phyloP scores from a whole-genome alignment of 2,329 filamentous ascomycete species.

The Mycosphaerella sp. region DNA sequence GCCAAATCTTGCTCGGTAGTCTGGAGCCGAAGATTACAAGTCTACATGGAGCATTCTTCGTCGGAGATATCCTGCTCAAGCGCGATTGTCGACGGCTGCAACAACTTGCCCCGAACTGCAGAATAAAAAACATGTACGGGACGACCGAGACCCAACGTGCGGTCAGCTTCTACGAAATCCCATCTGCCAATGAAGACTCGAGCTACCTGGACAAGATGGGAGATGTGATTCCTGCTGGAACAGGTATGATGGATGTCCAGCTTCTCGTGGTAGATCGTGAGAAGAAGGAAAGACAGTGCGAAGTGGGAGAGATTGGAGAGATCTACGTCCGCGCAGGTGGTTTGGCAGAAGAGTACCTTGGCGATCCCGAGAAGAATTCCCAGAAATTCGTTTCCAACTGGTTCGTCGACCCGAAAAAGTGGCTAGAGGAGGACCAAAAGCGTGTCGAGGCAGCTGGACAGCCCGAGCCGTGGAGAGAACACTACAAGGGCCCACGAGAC shows the following conservation, averaged over 20 bases:
- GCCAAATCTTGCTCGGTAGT: slow-evolving; percentile 83
- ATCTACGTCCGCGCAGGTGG: slow-evolving; percentile 77
- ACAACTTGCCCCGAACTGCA: slow-evolving; percentile 64
- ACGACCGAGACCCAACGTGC: slow-evolving; percentile 78
- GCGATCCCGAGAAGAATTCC: slow-evolving; percentile 55
- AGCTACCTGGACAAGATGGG: slow-evolving; percentile 57
- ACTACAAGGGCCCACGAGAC: slow-evolving; percentile 76
- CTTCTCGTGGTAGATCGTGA: slow-evolving; percentile 72
- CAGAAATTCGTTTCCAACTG: slow-evolving; percentile 79
- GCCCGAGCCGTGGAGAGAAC: slow-evolving; percentile 67
- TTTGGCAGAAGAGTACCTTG: slow-evolving; percentile 73
- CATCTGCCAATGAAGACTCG: slow-evolving; percentile 58
- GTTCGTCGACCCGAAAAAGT: slow-evolving; percentile 70
- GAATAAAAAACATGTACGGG: slow-evolving; percentile 81
- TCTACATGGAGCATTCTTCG: slow-evolving; percentile 78
- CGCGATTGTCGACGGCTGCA: slow-evolving; percentile 73
- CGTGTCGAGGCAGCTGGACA: slow-evolving; percentile 42
- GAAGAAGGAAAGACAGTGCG: slow-evolving; percentile 62
- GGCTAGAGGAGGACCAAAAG: slow-evolving; percentile 58
- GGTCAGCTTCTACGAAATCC: slow-evolving; percentile 77
- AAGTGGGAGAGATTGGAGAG: slow-evolving; percentile 75
- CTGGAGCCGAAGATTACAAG: slow-evolving; percentile 57
- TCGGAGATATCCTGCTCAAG: slow-evolving; percentile 83
- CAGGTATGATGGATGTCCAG: slow-evolving; percentile 84
- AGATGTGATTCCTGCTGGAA: slow-evolving; percentile 75